Evolutionary conservation across 352 stramenopile genomes (phyloP).

Genomic region (Globisporangium orthogonon): DNA sequence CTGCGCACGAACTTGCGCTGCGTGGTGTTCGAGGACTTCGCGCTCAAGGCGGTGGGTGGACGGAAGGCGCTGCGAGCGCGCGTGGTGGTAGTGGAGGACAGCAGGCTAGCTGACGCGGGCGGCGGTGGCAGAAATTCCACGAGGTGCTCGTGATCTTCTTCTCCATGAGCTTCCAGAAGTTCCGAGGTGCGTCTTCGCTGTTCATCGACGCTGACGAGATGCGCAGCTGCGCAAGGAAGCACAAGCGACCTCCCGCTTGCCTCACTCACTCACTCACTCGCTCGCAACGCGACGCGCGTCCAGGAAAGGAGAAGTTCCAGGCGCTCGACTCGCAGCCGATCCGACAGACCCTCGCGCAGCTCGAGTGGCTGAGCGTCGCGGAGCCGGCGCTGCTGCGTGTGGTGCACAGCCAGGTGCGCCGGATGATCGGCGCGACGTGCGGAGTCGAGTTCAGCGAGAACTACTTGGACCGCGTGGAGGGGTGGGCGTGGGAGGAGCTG

Average conservation of each 20-base stretch:
- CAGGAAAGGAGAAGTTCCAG: constrained; percentile 41
- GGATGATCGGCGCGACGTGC: constrained; percentile 38
- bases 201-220: neutral
- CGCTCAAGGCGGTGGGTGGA: constrained; percentile 15
- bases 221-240: no score
- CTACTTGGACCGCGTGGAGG: constrained; percentile 38
- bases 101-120: neutral
- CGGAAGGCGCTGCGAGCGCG: no score
- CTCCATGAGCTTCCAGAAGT: constrained; percentile 69
- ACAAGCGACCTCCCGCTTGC: neutral
- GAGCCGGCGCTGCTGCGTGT: constrained; percentile 47
- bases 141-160: constrained; percentile 64
- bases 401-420: constrained; percentile 48
- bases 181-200: constrained; percentile 13
- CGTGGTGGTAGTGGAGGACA: neutral
- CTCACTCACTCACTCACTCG: no score
- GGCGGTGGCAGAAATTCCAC: constrained; percentile 31
- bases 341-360: constrained; percentile 38
- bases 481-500: constrained; percentile 43
- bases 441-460: constrained; percentile 43
- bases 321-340: constrained; percentile 44
- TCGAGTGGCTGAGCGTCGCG: constrained; percentile 48
- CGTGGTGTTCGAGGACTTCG: constrained; percentile 44
- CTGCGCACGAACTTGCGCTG: constrained; percentile 40
- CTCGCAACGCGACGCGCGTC: no score